phyloP scores from a whole-genome alignment of 73 alveolate species.

The Tetrahymena malaccensis region DNA sequence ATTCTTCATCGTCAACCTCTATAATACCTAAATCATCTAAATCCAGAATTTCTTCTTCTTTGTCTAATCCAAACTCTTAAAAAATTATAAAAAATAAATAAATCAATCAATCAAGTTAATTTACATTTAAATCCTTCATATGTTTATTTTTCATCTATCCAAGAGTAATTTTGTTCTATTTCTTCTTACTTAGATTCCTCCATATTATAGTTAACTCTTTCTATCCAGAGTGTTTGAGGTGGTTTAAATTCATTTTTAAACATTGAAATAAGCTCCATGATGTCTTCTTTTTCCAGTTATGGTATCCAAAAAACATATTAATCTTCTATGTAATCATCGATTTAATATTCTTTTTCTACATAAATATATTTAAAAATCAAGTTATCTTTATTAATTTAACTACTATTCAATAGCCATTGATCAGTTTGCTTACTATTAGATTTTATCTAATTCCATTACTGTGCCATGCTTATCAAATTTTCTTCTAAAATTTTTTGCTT shows the following conservation, averaged over 20 bases:
- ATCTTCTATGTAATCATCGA: not conserved
- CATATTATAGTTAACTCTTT: conserved; percentile 5
- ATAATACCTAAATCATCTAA: conserved; percentile 41
- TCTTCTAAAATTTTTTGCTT: not conserved
- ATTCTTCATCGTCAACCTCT: conserved; percentile 40
- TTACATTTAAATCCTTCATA: not conserved
- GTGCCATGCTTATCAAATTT: not conserved
- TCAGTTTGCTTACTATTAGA: not conserved
- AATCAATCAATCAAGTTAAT: not conserved
- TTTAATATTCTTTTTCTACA: not conserved
- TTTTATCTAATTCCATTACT: not conserved
- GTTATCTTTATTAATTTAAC: not conserved
- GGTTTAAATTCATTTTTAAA: conserved; percentile 66
- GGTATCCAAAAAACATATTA: not conserved
- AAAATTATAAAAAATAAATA: not conserved
- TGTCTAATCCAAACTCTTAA: not conserved
- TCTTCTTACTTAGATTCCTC: not conserved
- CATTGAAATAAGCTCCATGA: conserved; percentile 52
- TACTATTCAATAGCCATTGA: not conserved
- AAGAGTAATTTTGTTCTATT: not conserved
- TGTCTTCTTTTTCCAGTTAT: conserved; percentile 33
- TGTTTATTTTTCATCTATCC: not conserved
- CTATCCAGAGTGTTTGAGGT: conserved; percentile 63
- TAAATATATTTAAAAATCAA: too few species aligned
- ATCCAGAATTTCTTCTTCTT: conserved; percentile 36